Evolutionary conservation across 1,139 yeast species (phyloP).

Genomic region (Entelexis paramagnoliae): DNA sequence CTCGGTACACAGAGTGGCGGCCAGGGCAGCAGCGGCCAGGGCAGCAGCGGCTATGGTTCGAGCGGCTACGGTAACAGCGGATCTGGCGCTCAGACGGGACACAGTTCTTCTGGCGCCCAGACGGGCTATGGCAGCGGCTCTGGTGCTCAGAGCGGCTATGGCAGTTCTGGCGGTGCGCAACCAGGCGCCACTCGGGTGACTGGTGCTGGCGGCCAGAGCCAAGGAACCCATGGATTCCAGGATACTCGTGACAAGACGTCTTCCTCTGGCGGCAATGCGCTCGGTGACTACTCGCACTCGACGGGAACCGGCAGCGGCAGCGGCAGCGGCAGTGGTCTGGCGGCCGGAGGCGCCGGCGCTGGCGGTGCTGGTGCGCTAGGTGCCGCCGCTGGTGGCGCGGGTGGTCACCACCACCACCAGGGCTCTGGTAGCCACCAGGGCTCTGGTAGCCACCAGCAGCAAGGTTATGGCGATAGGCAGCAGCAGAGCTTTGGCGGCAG

Average conservation of each 20-base stretch:
- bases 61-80: neutral
- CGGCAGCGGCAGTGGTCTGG: neutral
- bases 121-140: neutral
- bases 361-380: neutral
- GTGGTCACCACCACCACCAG: neutral
- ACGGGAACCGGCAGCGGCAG: neutral
- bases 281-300: neutral
- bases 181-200: conserved; percentile 1
- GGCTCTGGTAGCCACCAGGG: neutral
- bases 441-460: neutral
- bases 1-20: neutral
- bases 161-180: neutral
- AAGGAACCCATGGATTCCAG: neutral
- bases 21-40: neutral
- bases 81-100: too few species aligned
- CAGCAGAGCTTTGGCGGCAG: neutral
- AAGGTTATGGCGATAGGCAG: neutral
- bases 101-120: neutral
- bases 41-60: neutral
- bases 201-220: neutral
- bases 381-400: neutral
- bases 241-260: neutral
- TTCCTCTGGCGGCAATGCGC: neutral
- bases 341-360: neutral
- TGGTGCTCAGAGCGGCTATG: neutral